Evolutionary conservation across 140 eudicot genomes (phyloP), one percentile per base, ranked within the genome.

Genomic region (Flaveria floridana): DNA sequence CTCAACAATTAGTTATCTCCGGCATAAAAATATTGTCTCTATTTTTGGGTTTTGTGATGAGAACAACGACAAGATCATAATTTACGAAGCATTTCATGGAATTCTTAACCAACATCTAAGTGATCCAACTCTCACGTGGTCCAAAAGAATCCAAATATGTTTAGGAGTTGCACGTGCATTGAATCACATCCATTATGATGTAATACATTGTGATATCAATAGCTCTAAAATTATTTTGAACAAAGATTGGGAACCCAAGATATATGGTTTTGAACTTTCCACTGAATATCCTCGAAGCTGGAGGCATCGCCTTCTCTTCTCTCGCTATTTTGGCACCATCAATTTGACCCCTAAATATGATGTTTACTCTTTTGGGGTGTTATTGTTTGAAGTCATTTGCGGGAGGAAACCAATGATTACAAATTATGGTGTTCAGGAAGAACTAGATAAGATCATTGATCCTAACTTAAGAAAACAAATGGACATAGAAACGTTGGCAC

Each of bases 281-380:
- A 77, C 41, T 13, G 46, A 20, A 18, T 37, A 28, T 64, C 53
- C 78, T 28, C 42, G 28, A 64, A 71, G 59, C 39, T 25, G 14
- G 72, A 56, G 64, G 59, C 70, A 63, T 41, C 48, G 58, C 14
- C 46, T 59, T 65, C 66, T 71, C 11, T 39, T 65, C 57, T 58
- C 78, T 21, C 51, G 23, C 9, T 66, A 76, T 4, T 51, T 59
- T 39, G 73, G 74, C 72, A 82, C 72, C 47, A 1, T 62, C 10
- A 51, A 34, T 14, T 25, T 77, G 34, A 76, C 85, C 12, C 63
- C 47, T 23, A 72, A 76, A 53, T 67, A 37, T 13, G 82, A 82
- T 67, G 77, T 80, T 19, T 77, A 72, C 52, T 73, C 46, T 14
- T 77, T 77, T 46, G 82, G 86, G 10, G 77, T 82, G 66, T 78